These are phyloP conservation scores for Crataegus laevigata DNA, from an alignment of 306 rosid genomes.

Conservation along the genomic window DNA sequence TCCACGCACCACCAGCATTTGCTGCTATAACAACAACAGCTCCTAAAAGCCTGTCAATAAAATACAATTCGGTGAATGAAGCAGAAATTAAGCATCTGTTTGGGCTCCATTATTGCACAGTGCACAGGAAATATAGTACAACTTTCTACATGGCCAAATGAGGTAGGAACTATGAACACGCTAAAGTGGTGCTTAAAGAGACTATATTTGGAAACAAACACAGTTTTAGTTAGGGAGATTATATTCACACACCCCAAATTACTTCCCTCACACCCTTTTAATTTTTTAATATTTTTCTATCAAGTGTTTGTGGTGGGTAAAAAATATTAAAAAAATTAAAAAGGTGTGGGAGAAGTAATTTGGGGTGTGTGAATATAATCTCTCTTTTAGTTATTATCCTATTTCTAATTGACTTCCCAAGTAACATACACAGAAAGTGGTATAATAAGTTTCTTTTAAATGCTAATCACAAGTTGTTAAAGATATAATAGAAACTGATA, in stretches of 20 bases:
- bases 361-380: too few relatives aligned
- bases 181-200: not conserved
- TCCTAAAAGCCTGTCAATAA: slow-evolving; percentile 79
- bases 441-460: not conserved
- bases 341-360: too few relatives aligned
- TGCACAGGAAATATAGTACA: not conserved
- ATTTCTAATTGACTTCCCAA: not conserved
- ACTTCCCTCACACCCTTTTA: too few relatives aligned
- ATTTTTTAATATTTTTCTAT: too few relatives aligned
- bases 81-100: not conserved
- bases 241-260: too few relatives aligned
- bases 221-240: too few relatives aligned
- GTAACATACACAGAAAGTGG: not conserved
- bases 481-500: not conserved
- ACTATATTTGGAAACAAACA: not conserved
- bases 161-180: not conserved
- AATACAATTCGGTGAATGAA: slow-evolving; percentile 21
- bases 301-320: too few relatives aligned
- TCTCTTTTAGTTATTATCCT: not conserved
- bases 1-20: slow-evolving; percentile 99
- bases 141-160: not conserved
- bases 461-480: not conserved
- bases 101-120: not conserved
- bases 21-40: slow-evolving; percentile 95
- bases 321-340: too few relatives aligned